Percentiles rank a stretch among this genome's conserved stretches.
Conservation (phyloP, 768 basidiomycete genomes). For the Lactarius vividus region DNA sequence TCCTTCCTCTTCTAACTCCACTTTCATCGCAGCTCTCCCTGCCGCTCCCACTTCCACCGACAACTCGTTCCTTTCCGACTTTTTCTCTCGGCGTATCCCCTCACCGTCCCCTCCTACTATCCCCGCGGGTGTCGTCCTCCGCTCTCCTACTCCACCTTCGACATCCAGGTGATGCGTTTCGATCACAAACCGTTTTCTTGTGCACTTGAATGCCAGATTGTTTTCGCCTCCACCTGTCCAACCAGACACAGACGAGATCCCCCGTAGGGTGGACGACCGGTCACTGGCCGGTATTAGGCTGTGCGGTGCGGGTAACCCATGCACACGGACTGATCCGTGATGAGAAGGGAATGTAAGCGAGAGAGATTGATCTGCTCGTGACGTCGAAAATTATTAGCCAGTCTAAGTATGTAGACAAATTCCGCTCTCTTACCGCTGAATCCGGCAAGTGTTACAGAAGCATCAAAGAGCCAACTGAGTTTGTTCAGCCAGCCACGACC, state of each 20-base stretch:
- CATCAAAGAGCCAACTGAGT: constrained; percentile 78
- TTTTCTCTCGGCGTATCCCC: constrained; percentile 13
- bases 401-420: constrained; percentile 3
- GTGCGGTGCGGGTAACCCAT: constrained; percentile 70
- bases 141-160: constrained; percentile 79
- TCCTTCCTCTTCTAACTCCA: constrained; percentile 48
- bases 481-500: constrained; percentile 73
- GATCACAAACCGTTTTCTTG: constrained; percentile 79
- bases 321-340: constrained; percentile 81
- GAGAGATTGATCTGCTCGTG: constrained; percentile 73
- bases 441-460: constrained; percentile 66
- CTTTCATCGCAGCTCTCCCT: constrained; percentile 41
- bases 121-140: constrained; percentile 57
- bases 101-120: constrained; percentile 28
- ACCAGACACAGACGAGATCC: constrained; percentile 56
- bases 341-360: constrained; percentile 73
- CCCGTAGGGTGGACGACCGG: constrained; percentile 79
- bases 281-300: constrained; percentile 77
- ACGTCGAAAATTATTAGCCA: constrained; percentile 7
- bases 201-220: constrained; percentile 93
- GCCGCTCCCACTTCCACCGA: constrained; percentile 11
- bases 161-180: constrained; percentile 89
- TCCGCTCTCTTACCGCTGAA: constrained; percentile 63
- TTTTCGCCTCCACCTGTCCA: constrained; percentile 78
- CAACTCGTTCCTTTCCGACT: neutral